Conservation (phyloP, 352 stramenopile genomes). For the Pythium rishiriense region DNA sequence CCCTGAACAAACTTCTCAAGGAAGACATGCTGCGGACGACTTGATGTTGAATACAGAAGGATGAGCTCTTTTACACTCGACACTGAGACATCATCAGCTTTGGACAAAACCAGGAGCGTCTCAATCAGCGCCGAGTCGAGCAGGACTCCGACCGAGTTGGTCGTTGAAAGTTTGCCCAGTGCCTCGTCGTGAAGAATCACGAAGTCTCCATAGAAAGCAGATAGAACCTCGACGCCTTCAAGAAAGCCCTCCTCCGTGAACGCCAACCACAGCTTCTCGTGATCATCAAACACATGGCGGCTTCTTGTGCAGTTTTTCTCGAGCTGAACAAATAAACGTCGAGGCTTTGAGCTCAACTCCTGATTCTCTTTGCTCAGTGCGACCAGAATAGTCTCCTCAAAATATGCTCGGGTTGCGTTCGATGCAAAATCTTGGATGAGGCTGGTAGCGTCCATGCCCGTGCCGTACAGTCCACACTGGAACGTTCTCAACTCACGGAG, state of each 20-base stretch:
- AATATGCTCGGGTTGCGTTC: neutral
- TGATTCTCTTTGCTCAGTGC: neutral
- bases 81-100: neutral
- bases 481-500: conserved; percentile 31
- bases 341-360: neutral
- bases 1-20: conserved; percentile 25
- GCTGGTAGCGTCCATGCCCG: conserved; percentile 43
- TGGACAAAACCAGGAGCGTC: neutral
- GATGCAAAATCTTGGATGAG: conserved; percentile 15
- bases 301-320: neutral
- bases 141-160: conserved; percentile 6
- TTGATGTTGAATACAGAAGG: conserved; percentile 24
- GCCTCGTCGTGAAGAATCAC: conserved; percentile 34
- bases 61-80: conserved; percentile 15
- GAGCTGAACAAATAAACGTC: neutral
- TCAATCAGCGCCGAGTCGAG: conserved; percentile 21
- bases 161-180: conserved; percentile 15
- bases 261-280: conserved; percentile 27
- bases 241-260: neutral
- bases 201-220: conserved; percentile 64
- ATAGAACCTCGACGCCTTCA: conserved; percentile 18
- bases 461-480: conserved; percentile 38
- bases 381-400: conserved; percentile 1
- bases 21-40: conserved; percentile 10
- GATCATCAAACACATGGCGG: conserved; percentile 28